Evolutionary conservation across 2,329 filamentous ascomycete species (phyloP).

Genomic region (Trichothecium roseum): DNA sequence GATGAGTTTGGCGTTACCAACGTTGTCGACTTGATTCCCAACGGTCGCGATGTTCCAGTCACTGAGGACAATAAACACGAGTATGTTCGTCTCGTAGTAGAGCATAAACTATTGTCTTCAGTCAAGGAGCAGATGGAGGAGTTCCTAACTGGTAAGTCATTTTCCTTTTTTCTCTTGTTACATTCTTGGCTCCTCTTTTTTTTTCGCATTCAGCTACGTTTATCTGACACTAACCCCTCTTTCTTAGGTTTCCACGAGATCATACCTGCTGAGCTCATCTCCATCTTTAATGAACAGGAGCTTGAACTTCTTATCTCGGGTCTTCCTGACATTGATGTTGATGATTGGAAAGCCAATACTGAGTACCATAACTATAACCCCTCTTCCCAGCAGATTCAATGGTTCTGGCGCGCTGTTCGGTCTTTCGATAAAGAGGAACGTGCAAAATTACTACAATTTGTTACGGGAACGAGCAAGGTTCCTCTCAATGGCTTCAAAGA

Average conservation of each 20-base stretch:
- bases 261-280: constrained; percentile 84
- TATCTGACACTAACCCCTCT: too few relatives aligned
- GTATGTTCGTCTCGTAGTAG: constrained; percentile 87
- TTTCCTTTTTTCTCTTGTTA: not conserved
- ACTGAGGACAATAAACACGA: constrained; percentile 99
- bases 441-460: constrained; percentile 93
- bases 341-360: constrained; percentile 98
- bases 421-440: constrained; percentile 99
- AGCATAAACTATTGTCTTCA: constrained; percentile 84
- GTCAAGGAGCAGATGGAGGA: constrained; percentile 91
- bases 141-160: constrained; percentile 65
- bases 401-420: constrained; percentile 97
- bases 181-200: too few relatives aligned
- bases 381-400: constrained; percentile 92
- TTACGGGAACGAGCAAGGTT: constrained; percentile 96
- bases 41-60: constrained; percentile 84
- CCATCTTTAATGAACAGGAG: constrained; percentile 98
- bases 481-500: constrained; percentile 98
- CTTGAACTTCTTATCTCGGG: constrained; percentile 93
- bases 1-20: constrained; percentile 88
- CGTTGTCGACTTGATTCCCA: constrained; percentile 74
- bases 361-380: constrained; percentile 97
- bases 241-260: constrained; percentile 85
- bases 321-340: constrained; percentile 91
- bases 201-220: too few relatives aligned